Percentiles rank a stretch among this genome's conserved stretches.
Conservation (phyloP, 192 early-diverging fungal species). For the Entomortierella beljakovae region DNA sequence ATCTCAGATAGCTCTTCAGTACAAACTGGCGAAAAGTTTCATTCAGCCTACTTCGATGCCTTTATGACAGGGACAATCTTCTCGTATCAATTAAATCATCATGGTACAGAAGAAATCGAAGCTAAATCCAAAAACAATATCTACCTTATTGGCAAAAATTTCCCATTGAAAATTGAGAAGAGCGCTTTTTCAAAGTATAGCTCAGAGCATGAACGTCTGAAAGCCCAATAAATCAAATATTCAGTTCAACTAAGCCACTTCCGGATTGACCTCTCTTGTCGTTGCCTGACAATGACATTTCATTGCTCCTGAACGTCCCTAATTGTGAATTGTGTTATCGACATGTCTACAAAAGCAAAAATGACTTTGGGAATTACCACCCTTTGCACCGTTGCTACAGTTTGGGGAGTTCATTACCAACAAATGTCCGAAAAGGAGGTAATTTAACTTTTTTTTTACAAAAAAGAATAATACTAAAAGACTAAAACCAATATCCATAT, state of each 20-base stretch:
- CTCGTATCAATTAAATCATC: constrained; percentile 67
- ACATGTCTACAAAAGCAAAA: constrained; percentile 54
- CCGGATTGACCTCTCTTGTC: constrained; percentile 7
- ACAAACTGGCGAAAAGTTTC: constrained; percentile 67
- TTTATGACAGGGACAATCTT: constrained; percentile 97
- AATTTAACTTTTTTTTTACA: neutral
- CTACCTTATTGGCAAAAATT: constrained; percentile 85
- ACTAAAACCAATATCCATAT: too few relatives aligned
- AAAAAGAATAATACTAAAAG: too few relatives aligned
- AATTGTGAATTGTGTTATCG: neutral
- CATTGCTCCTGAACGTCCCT: neutral
- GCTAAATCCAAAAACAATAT: constrained; percentile 73
- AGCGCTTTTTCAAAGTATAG: constrained; percentile 72
- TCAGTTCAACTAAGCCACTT: neutral
- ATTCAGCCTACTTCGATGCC: constrained; percentile 94
- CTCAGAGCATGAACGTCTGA: constrained; percentile 38
- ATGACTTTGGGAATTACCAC: constrained; percentile 50
- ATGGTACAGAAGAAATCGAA: constrained; percentile 26
- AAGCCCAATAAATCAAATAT: neutral
- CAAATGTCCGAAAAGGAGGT: constrained; percentile 56
- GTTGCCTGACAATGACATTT: neutral
- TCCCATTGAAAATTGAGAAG: constrained; percentile 74
- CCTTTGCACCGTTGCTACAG: constrained; percentile 36
- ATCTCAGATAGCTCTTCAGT: too few relatives aligned
- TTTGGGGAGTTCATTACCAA: constrained; percentile 51